A percentile compares a stretch with the other conserved stretches of the same genome.
phyloP scores from a whole-genome alignment of 306 rosid genomes.

The Dalbergia cultrata region DNA sequence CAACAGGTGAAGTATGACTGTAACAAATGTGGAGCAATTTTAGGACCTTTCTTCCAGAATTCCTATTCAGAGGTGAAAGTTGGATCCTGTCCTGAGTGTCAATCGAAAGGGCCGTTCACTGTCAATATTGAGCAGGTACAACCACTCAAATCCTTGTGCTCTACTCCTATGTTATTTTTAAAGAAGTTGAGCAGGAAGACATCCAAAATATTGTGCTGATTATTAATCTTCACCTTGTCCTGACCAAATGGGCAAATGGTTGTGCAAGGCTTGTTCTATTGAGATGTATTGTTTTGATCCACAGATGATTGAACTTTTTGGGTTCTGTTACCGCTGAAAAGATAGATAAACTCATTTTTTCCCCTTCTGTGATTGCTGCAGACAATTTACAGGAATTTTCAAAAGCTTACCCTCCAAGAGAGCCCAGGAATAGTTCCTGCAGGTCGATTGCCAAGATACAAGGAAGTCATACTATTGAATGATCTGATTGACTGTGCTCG shows the following conservation, averaged over 20 bases:
- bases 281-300: conserved; percentile 10
- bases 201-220: background rate
- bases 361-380: conserved; percentile 50
- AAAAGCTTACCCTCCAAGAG: conserved; percentile 96
- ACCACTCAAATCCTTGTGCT: conserved; percentile 7
- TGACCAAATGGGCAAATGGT: conserved; percentile 2
- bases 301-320: background rate
- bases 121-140: conserved; percentile 95
- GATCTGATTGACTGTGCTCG: conserved; percentile 99
- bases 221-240: conserved; percentile 1
- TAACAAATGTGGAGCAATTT: conserved; percentile 83
- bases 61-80: conserved; percentile 98
- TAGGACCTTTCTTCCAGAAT: conserved; percentile 97
- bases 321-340: background rate
- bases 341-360: conserved; percentile 21
- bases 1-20: conserved; percentile 99
- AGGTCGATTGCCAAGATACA: conserved; percentile 97
- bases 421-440: conserved; percentile 99
- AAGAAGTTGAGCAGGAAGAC: background rate
- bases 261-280: background rate
- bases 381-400: conserved; percentile 97
- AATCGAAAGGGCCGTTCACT: conserved; percentile 92
- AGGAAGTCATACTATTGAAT: conserved; percentile 94
- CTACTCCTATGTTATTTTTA: background rate
- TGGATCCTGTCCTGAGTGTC: conserved; percentile 99